These are phyloP conservation scores for Arthrinium phaeospermum DNA, from an alignment of 2,329 filamentous ascomycete genomes.

Conservation along the genomic window DNA sequence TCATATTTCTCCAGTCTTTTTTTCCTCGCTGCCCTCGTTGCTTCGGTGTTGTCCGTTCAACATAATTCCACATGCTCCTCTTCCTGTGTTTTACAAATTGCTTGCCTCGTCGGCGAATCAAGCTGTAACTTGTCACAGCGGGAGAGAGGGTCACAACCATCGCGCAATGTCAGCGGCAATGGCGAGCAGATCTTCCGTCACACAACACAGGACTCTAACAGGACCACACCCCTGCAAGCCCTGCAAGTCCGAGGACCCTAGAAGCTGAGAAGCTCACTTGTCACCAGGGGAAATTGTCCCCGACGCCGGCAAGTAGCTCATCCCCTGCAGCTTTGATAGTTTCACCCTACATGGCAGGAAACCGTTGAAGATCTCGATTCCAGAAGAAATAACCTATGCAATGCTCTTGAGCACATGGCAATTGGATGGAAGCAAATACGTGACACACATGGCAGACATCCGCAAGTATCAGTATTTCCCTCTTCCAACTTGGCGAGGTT, in stretches of 20 bases:
- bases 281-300: slow-evolving; percentile 1
- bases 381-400: neutral
- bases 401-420: neutral
- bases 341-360: neutral
- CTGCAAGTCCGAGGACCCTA: neutral
- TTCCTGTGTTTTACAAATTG: neutral
- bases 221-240: neutral
- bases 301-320: slow-evolving; percentile 8
- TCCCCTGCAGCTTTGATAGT: slow-evolving; percentile 1
- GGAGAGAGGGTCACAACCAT: neutral
- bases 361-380: neutral
- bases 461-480: neutral
- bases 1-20: slow-evolving; percentile 6
- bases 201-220: neutral
- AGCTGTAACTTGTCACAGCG: neutral
- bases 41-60: neutral
- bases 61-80: neutral
- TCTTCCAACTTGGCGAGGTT: neutral
- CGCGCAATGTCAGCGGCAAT: neutral
- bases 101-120: neutral
- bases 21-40: neutral
- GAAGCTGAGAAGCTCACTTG: neutral
- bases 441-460: neutral
- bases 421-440: neutral
- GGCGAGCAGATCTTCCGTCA: neutral